Percentiles rank a stretch among this genome's conserved stretches.
These are phyloP conservation scores for Colletotrichum scovillei DNA, from an alignment of 2,329 filamentous ascomycete species.

Conservation along the genomic window DNA sequence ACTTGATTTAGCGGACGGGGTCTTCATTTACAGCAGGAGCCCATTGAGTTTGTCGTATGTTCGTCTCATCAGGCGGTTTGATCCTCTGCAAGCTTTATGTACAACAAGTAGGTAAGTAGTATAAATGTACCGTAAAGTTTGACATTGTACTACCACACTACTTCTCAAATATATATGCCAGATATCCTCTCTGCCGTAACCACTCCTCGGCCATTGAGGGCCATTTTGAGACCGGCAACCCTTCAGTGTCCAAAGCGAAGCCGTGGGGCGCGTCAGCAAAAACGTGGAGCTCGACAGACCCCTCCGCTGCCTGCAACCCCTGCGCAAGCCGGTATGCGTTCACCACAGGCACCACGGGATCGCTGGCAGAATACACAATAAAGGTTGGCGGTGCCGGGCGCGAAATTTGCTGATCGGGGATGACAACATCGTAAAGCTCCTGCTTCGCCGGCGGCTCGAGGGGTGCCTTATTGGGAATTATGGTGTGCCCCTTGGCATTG, in stretches of 20 bases:
- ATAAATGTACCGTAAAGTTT: background rate
- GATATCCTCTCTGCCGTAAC: slow-evolving; percentile 29
- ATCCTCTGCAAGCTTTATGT: background rate
- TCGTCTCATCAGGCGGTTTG: background rate
- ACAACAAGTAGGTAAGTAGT: background rate
- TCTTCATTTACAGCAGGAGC: too few species aligned
- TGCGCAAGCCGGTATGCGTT: slow-evolving; percentile 39
- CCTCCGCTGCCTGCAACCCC: slow-evolving; percentile 29
- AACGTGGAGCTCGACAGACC: slow-evolving; percentile 37
- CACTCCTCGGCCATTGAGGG: slow-evolving; percentile 36
- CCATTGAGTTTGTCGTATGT: too few species aligned
- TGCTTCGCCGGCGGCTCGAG: slow-evolving; percentile 40
- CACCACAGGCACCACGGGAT: slow-evolving; percentile 37
- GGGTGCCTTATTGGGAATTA: slow-evolving; percentile 37
- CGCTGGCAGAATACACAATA: slow-evolving; percentile 37
- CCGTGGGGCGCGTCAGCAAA: slow-evolving; percentile 39
- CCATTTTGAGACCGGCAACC: slow-evolving; percentile 37
- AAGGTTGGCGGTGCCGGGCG: slow-evolving; percentile 37
- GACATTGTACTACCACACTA: background rate
- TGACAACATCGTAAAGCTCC: slow-evolving; percentile 37
- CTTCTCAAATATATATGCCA: background rate
- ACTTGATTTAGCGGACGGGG: too few species aligned
- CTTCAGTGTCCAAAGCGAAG: slow-evolving; percentile 37
- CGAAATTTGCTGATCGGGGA: slow-evolving; percentile 37
- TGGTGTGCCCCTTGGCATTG: slow-evolving; percentile 37